Evolutionary conservation across 108 stramenopile genomes (phyloP), one percentile per base, ranked within the genome.

Genomic region (Craspedostauros australis): DNA sequence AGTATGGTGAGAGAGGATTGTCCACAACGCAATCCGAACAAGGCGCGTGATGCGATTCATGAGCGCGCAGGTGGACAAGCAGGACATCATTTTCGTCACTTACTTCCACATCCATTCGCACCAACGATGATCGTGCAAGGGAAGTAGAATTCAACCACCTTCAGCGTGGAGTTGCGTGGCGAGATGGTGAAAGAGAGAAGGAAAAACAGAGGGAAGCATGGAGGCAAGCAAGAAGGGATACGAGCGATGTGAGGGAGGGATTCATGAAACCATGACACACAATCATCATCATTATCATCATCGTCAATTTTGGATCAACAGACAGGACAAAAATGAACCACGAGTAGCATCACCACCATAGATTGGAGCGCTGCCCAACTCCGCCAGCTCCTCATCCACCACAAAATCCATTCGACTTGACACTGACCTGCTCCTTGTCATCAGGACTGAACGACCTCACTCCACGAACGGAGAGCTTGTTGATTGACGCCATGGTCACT

Each of bases 101-200:
- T n/a, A n/a, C n/a, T 72, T 43, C 84, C 78, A 36, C 86, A 88
- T 18, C 83, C 91, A 64, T 92, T 88, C 21, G 75, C 79, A 2
- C 97, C 98, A 3, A 97, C 95, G 59, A 99, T 99, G 74, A 99
- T 96, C 24, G 99, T 99, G 24, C 96, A 78, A 12, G 99, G 99
- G 57, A 88, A 87, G 60, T 87, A 88, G 64, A 99, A 99, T 52
- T 86, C 88, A 54, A 99, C 90, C 9, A 83, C 83, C 66, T 67
- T 31, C 5, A n/a, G n/a, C n/a, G n/a, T n/a, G n/a, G n/a, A n/a
- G n/a, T n/a, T n/a, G n/a, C n/a, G n/a, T n/a, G n/a, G 1, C 9
- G 33, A 11, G 12, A 5, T 5, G 41, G 9, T 9, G 8, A 24
- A 18, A 3, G 15, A 3, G 20, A 50, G 22, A 50, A 33, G 37